phyloP scores from a whole-genome alignment of 2,329 filamentous ascomycete species.

The Aspergillus texensis region DNA sequence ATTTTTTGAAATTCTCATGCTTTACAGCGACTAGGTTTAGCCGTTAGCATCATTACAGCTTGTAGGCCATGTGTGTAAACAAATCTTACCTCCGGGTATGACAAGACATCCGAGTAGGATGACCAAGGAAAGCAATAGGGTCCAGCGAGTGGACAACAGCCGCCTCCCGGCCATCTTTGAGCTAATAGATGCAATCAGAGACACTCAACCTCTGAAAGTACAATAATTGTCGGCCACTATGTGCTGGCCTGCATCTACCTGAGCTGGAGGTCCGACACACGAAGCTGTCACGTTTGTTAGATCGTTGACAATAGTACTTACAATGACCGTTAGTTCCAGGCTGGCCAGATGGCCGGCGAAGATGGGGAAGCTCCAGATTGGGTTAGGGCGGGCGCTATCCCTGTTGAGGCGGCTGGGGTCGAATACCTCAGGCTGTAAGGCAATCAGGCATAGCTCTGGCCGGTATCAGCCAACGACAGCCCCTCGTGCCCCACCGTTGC shows the following conservation, averaged over 20 bases:
- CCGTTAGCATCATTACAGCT: background rate
- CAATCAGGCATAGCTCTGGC: constrained; percentile 7
- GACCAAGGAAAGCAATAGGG: constrained; percentile 63
- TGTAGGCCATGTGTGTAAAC: background rate
- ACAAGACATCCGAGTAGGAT: constrained; percentile 63
- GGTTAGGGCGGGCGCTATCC: constrained; percentile 20
- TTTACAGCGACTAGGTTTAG: constrained; percentile 72
- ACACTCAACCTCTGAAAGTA: constrained; percentile 36
- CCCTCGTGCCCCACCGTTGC: constrained; percentile 25
- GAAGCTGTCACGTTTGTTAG: constrained; percentile 1
- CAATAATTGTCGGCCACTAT: constrained; percentile 17
- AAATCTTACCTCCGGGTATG: constrained; percentile 63
- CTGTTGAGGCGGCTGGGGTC: constrained; percentile 16
- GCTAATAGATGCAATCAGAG: constrained; percentile 32
- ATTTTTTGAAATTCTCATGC: constrained; percentile 96
- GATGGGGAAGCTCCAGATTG: constrained; percentile 29
- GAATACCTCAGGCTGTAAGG: constrained; percentile 29
- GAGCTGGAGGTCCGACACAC: constrained; percentile 19
- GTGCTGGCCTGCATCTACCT: constrained; percentile 37
- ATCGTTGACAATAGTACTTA: background rate
- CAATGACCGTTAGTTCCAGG: constrained; percentile 28
- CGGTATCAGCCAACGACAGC: constrained; percentile 13
- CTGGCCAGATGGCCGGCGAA: constrained; percentile 32
- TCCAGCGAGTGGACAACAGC: constrained; percentile 64
- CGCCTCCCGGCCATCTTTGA: constrained; percentile 54